phyloP scores from a whole-genome alignment of 495 filamentous ascomycete genomes.

The Pseudevernia furfuracea region DNA sequence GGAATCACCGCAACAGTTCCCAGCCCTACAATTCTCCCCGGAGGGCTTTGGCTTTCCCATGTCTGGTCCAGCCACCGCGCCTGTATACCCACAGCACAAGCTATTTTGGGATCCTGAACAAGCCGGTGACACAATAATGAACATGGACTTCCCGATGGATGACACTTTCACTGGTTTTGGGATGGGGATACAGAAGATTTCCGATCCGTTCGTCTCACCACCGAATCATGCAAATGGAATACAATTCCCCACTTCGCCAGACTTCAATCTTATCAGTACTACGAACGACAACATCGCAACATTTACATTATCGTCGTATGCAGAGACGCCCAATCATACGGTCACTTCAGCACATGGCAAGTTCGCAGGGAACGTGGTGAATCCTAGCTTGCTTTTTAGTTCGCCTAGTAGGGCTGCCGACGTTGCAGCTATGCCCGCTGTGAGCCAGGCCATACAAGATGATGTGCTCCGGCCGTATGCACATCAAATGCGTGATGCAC shows the following conservation, averaged over 20 bases:
- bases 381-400: conserved; percentile 52
- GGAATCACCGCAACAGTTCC: conserved; percentile 41
- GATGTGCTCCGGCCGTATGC: conserved; percentile 47
- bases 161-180: conserved; percentile 23
- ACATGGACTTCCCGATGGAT: conserved; percentile 38
- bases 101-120: conserved; percentile 67
- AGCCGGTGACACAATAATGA: conserved; percentile 46
- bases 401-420: conserved; percentile 44
- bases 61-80: conserved; percentile 61
- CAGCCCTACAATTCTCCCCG: conserved; percentile 52
- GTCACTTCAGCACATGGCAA: conserved; percentile 8
- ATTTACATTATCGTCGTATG: neutral
- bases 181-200: conserved; percentile 17
- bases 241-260: conserved; percentile 17
- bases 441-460: conserved; percentile 31
- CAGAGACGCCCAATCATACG: conserved; percentile 6
- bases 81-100: conserved; percentile 56
- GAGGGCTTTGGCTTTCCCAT: conserved; percentile 64
- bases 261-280: conserved; percentile 13
- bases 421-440: conserved; percentile 33
- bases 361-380: conserved; percentile 27
- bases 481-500: conserved; percentile 50
- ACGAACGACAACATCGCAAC: conserved; percentile 6
- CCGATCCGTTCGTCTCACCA: conserved; percentile 21
- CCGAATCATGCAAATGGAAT: conserved; percentile 1